Percentiles rank a stretch among this genome's conserved stretches.
Conservation (phyloP, 106 monocot genomes). For the Dendrobium huoshanense region DNA sequence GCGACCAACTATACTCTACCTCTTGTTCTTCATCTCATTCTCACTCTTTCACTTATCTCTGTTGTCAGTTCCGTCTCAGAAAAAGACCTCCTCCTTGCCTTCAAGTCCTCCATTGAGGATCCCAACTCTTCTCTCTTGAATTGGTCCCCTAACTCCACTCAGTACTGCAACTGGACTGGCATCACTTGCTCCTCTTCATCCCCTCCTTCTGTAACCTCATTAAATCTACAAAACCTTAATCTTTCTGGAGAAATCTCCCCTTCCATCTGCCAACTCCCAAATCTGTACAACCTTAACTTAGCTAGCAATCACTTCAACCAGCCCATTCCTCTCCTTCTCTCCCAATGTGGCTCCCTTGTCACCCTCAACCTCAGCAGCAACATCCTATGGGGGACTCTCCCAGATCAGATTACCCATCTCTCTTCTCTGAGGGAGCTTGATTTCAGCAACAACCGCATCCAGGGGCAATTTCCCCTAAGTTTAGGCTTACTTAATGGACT, state of each 20-base stretch:
- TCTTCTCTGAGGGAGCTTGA: slow-evolving; percentile 40
- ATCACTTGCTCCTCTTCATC: slow-evolving; percentile 35
- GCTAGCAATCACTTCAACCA: slow-evolving; percentile 53
- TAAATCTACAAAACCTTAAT: slow-evolving; percentile 45
- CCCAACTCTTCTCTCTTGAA: slow-evolving; percentile 36
- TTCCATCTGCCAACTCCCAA: slow-evolving; percentile 41
- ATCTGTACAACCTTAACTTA: slow-evolving; percentile 43
- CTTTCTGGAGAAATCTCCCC: slow-evolving; percentile 57
- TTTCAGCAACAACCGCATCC: slow-evolving; percentile 49
- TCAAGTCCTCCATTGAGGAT: slow-evolving; percentile 58
- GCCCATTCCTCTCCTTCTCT: slow-evolving; percentile 48
- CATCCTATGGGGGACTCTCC: slow-evolving; percentile 53
- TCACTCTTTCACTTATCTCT: slow-evolving; percentile 9
- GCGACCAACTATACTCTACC: background rate
- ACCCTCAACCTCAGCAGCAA: slow-evolving; percentile 55
- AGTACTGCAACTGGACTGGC: slow-evolving; percentile 54
- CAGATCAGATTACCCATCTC: slow-evolving; percentile 45
- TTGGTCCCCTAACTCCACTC: slow-evolving; percentile 33
- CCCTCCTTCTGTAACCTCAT: slow-evolving; percentile 17
- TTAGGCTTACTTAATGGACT: slow-evolving; percentile 29
- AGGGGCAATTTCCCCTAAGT: slow-evolving; percentile 35
- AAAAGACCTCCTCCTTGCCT: slow-evolving; percentile 44
- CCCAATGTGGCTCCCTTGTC: slow-evolving; percentile 34
- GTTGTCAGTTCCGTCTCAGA: slow-evolving; percentile 17
- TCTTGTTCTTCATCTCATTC: slow-evolving; percentile 14